These are phyloP conservation scores for Paecilomyces formosus DNA, from an alignment of 2,329 filamentous ascomycete genomes.

Conservation along the genomic window DNA sequence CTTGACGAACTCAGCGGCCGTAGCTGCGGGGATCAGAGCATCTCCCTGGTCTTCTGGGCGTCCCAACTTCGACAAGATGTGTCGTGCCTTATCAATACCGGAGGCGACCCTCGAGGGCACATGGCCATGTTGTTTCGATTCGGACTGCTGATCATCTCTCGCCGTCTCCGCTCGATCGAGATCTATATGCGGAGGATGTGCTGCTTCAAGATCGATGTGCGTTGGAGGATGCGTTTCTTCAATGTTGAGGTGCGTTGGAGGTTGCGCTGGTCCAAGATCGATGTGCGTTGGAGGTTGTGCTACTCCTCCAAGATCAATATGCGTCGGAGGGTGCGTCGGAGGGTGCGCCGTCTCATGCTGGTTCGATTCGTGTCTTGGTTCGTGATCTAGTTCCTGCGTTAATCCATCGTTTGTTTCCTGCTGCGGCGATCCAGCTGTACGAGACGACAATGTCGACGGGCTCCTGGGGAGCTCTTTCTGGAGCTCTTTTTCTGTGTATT, in stretches of 20 bases:
- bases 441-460: not conserved
- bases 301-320: too few species aligned
- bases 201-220: too few species aligned
- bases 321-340: too few species aligned
- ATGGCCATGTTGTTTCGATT: not conserved
- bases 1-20: slow-evolving; percentile 1
- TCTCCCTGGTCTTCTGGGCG: slow-evolving; percentile 8
- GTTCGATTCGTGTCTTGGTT: not conserved
- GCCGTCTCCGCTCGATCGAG: not conserved
- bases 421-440: not conserved
- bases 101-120: not conserved
- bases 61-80: slow-evolving; percentile 4
- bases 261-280: too few species aligned
- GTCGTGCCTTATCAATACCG: slow-evolving; percentile 5
- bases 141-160: not conserved
- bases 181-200: too few species aligned
- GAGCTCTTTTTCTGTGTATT: not conserved
- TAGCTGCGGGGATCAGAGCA: slow-evolving; percentile 2
- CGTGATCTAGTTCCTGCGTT: too few species aligned
- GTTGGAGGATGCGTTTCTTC: too few species aligned
- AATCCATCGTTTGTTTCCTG: not conserved
- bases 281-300: too few species aligned
- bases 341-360: not conserved
- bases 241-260: too few species aligned
- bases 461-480: not conserved